These are phyloP conservation scores for Beauveria rudraprayagi DNA, from an alignment of 2,329 filamentous ascomycete species.

Conservation along the genomic window DNA sequence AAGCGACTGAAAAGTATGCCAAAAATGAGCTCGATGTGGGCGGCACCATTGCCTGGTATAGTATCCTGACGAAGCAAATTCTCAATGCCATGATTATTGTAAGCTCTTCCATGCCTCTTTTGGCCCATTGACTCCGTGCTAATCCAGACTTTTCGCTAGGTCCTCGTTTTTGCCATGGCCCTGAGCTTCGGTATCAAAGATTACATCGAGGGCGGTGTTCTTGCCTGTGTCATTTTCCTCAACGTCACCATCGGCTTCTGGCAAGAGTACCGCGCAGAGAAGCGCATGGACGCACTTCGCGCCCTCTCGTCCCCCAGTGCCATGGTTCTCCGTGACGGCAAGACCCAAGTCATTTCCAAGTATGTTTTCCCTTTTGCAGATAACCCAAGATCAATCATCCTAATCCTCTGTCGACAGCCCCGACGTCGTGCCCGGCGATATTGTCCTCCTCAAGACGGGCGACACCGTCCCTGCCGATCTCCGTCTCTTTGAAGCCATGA, in stretches of 20 bases:
- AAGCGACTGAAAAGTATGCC: slow-evolving; percentile 53
- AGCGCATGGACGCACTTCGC: slow-evolving; percentile 57
- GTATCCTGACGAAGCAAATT: slow-evolving; percentile 64
- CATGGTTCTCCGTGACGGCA: slow-evolving; percentile 52
- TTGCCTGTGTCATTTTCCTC: slow-evolving; percentile 58
- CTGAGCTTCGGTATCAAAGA: slow-evolving; percentile 59
- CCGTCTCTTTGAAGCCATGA: slow-evolving; percentile 64
- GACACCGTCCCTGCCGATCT: slow-evolving; percentile 70
- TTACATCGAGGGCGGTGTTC: slow-evolving; percentile 60
- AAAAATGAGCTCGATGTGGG: slow-evolving; percentile 64
- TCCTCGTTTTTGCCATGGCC: slow-evolving; percentile 70
- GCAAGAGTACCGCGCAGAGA: slow-evolving; percentile 57
- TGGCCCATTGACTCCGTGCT: not conserved
- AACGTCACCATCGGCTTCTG: slow-evolving; percentile 63
- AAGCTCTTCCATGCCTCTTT: slow-evolving; percentile 21
- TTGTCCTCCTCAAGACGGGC: slow-evolving; percentile 59
- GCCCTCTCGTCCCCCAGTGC: slow-evolving; percentile 56
- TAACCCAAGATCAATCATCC: not conserved
- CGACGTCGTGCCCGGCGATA: slow-evolving; percentile 63
- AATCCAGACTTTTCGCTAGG: slow-evolving; percentile 33
- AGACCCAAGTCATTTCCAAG: slow-evolving; percentile 49
- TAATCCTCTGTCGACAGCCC: slow-evolving; percentile 31
- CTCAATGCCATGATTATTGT: slow-evolving; percentile 72
- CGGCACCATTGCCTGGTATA: slow-evolving; percentile 60
- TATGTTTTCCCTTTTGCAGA: slow-evolving; percentile 27